Conservation (phyloP, 176 grass and related monocot genomes). For the Calamus simplicifolius region DNA sequence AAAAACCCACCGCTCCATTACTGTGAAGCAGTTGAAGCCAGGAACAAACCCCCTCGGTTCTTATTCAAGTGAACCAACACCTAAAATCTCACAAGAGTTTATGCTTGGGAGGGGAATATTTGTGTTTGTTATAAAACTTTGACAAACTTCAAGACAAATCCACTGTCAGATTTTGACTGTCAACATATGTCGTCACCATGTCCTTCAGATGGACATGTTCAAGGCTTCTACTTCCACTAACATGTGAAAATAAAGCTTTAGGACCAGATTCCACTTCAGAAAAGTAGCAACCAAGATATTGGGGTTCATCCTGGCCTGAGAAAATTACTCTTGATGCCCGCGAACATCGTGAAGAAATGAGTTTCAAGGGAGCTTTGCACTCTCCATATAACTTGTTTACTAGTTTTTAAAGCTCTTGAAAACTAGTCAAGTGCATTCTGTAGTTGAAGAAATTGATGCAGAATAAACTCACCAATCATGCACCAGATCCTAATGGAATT, state of each 20-base stretch:
- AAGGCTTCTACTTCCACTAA: conserved; percentile 6
- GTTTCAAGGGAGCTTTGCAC: no score
- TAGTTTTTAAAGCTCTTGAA: no score
- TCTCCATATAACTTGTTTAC: no score
- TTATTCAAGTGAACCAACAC: conserved; percentile 10
- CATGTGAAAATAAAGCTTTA: background rate
- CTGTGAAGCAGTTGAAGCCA: conserved; percentile 5
- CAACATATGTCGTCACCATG: no score
- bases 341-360: no score
- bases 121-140: no score
- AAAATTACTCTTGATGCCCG: no score
- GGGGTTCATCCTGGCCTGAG: no score
- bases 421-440: conserved; percentile 2
- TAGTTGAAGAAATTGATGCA: conserved; percentile 8
- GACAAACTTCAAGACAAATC: no score
- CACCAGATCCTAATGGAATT: conserved; percentile 26
- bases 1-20: conserved; percentile 54
- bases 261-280: background rate
- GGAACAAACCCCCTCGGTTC: conserved; percentile 8
- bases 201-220: background rate
- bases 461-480: conserved; percentile 22
- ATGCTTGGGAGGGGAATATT: no score
- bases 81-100: background rate
- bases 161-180: no score
- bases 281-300: background rate